A percentile compares a stretch with the other conserved stretches of the same genome.
Conservation (phyloP, 2,329 filamentous ascomycete species). For the Myriangium duriaei region DNA sequence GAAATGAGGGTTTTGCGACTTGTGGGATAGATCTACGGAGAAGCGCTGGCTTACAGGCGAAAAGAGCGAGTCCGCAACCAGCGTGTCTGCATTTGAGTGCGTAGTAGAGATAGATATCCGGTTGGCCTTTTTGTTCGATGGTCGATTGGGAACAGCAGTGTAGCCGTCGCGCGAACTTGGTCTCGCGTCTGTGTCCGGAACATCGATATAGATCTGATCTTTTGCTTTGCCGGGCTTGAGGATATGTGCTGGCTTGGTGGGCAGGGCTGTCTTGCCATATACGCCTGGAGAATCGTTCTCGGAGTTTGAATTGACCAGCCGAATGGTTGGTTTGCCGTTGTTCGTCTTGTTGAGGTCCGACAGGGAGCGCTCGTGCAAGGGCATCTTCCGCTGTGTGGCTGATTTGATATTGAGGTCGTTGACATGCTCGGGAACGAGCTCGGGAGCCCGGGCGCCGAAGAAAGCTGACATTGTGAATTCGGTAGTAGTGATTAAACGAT, state of each 20-base stretch:
- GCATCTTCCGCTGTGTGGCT: constrained; percentile 13
- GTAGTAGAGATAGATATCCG: constrained; percentile 10
- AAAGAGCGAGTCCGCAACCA: constrained; percentile 10
- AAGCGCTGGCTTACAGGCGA: constrained; percentile 12
- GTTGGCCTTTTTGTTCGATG: constrained; percentile 5
- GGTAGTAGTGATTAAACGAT: constrained; percentile 3
- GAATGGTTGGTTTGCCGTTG: constrained; percentile 19
- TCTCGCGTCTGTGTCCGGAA: constrained; percentile 19
- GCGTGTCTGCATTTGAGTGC: constrained; percentile 10
- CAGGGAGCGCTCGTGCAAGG: constrained; percentile 18
- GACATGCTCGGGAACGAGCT: constrained; percentile 10
- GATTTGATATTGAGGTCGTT: constrained; percentile 10
- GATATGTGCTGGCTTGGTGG: constrained; percentile 11
- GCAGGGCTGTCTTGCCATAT: constrained; percentile 13
- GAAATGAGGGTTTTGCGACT: neutral
- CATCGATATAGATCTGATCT: constrained; percentile 11
- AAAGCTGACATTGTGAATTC: constrained; percentile 11
- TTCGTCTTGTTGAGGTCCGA: constrained; percentile 14
- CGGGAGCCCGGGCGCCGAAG: constrained; percentile 12
- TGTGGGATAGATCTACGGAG: constrained; percentile 8
- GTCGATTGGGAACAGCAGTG: constrained; percentile 3
- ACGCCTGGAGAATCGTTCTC: constrained; percentile 11
- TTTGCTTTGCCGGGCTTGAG: constrained; percentile 9
- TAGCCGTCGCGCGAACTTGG: constrained; percentile 12
- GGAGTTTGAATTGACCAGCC: constrained; percentile 18